phyloP scores from a whole-genome alignment of 805 yeast genomes.

The Candida montana region DNA sequence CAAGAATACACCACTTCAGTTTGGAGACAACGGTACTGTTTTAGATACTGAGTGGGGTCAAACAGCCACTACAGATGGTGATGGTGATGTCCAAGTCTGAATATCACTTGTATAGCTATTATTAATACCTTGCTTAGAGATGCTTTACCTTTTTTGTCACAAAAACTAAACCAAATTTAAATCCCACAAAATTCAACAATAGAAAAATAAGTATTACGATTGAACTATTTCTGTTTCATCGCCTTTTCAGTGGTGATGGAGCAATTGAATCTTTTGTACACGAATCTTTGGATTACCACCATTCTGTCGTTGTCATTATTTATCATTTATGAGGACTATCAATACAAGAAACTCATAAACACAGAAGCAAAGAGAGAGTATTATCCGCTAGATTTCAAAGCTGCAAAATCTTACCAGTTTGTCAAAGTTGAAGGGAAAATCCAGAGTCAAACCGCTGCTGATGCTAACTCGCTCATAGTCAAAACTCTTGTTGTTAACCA shows the following conservation, averaged over 20 bases:
- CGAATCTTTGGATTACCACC: slow-evolving; percentile 4
- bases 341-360: background rate
- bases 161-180: too few relatives aligned
- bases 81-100: slow-evolving; percentile 7
- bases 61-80: slow-evolving; percentile 1
- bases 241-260: slow-evolving; percentile 1
- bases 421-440: slow-evolving; percentile 1
- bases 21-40: slow-evolving; percentile 5
- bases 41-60: slow-evolving; percentile 22
- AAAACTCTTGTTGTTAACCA: background rate
- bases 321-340: background rate
- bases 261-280: slow-evolving; percentile 4
- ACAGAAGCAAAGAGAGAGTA: slow-evolving; percentile 5
- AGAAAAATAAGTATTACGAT: too few relatives aligned
- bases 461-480: background rate
- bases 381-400: slow-evolving; percentile 6
- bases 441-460: background rate
- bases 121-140: too few relatives aligned
- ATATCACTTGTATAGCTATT: too few relatives aligned
- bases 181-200: background rate
- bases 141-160: too few relatives aligned
- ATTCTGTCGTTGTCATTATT: slow-evolving; percentile 2
- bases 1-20: slow-evolving; percentile 10
- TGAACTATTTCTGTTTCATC: too few relatives aligned
- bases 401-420: slow-evolving; percentile 1